Conservation (phyloP, 202 grass and related monocot genomes). For the Dendrocalamus latiflorus region DNA sequence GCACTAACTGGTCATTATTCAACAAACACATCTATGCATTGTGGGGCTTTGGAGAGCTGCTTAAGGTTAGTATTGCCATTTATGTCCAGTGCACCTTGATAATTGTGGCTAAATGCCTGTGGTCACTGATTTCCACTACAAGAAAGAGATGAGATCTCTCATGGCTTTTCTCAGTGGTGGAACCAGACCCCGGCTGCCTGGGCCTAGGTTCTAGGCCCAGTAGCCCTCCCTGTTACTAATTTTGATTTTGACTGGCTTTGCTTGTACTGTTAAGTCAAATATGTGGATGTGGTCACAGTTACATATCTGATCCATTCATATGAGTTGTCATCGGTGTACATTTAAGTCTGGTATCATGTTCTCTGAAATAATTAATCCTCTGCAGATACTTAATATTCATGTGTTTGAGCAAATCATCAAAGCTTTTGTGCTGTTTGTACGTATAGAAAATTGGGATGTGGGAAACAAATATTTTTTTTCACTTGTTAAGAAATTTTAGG, state of each 20-base stretch:
- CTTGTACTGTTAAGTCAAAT: neutral
- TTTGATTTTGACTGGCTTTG: neutral
- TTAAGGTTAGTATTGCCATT: neutral
- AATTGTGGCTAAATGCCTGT: conserved; percentile 2
- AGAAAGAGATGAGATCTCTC: conserved; percentile 12
- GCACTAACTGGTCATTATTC: neutral
- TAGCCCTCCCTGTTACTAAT: neutral
- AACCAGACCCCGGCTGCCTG: neutral
- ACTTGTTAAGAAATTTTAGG: neutral
- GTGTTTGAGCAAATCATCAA: neutral
- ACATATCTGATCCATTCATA: neutral
- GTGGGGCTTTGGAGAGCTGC: neutral
- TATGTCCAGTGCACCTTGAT: neutral
- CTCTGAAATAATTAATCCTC: conserved; percentile 1
- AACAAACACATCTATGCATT: neutral
- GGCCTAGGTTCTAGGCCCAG: neutral
- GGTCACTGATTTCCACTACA: neutral
- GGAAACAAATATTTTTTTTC: conserved; percentile 5
- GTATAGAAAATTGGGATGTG: neutral
- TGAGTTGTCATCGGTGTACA: neutral
- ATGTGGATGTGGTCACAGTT: neutral
- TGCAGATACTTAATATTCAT: neutral
- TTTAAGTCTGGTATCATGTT: neutral
- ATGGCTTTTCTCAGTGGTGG: neutral
- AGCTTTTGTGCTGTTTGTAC: neutral